Evolutionary conservation across 2,329 filamentous ascomycete genomes (phyloP).

Genomic region (Pleoardoris graminearum): DNA sequence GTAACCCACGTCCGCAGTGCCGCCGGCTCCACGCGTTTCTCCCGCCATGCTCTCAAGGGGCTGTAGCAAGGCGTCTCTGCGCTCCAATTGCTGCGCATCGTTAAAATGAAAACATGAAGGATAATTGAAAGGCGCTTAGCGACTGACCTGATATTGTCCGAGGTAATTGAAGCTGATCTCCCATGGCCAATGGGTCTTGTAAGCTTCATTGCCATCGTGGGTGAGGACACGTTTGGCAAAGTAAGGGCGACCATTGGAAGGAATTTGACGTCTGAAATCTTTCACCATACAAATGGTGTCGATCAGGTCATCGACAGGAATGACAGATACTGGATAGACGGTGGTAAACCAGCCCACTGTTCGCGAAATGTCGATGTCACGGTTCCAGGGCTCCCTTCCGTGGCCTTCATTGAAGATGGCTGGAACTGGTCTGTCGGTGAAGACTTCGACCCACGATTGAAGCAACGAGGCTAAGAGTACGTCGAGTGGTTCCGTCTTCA

Average conservation of each 20-base stretch:
- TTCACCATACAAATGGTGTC: constrained; percentile 60
- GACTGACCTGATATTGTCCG: constrained; percentile 54
- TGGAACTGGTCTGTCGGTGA: constrained; percentile 57
- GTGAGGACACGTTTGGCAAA: constrained; percentile 47
- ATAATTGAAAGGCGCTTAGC: neutral
- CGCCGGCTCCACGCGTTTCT: constrained; percentile 51
- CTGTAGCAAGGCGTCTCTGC: constrained; percentile 50
- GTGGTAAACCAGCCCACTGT: constrained; percentile 66
- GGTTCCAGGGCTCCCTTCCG: constrained; percentile 45
- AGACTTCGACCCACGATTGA: constrained; percentile 59
- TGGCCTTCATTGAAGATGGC: constrained; percentile 52
- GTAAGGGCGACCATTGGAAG: constrained; percentile 48
- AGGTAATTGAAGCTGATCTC: constrained; percentile 64
- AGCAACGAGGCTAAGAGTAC: constrained; percentile 61
- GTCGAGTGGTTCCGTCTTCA: constrained; percentile 59
- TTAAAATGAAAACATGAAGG: constrained; percentile 20
- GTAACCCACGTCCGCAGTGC: constrained; percentile 51
- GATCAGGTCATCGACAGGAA: constrained; percentile 41
- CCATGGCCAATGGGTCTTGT: constrained; percentile 50
- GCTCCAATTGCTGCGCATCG: constrained; percentile 50
- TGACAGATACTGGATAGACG: constrained; percentile 50
- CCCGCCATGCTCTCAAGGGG: constrained; percentile 52
- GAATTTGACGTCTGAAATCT: constrained; percentile 51
- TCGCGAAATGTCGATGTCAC: constrained; percentile 57
- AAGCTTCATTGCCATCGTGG: constrained; percentile 30